Evolutionary conservation across 179 eudicot species (phyloP).

Genomic region (Vitellaria paradoxa): DNA sequence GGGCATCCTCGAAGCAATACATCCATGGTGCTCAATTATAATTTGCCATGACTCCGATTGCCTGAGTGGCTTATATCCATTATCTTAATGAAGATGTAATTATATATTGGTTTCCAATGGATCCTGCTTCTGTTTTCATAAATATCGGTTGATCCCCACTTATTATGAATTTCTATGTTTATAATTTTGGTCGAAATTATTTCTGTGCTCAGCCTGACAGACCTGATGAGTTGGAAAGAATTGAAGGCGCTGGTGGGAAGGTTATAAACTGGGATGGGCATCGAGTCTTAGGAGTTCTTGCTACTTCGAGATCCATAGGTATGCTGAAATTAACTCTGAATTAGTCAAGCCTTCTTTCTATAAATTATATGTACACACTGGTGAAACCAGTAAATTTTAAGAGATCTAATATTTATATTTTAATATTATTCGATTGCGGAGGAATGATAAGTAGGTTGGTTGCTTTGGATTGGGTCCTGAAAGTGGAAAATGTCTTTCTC

Average conservation of each 20-base stretch:
- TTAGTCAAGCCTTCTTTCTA: background rate
- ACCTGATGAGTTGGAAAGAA: conserved; percentile 73
- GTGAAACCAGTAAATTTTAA: background rate
- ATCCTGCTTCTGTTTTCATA: background rate
- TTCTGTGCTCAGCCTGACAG: conserved; percentile 62
- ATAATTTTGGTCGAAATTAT: background rate
- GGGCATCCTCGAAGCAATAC: too few species aligned
- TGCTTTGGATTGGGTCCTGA: background rate
- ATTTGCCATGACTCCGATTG: background rate
- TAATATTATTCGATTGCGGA: too few species aligned
- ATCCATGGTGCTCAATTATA: too few species aligned
- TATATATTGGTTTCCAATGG: background rate
- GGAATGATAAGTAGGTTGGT: background rate
- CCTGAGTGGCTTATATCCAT: too few species aligned
- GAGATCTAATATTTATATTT: background rate
- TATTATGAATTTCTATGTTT: background rate
- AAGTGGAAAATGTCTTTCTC: too few species aligned
- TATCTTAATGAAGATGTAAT: too few species aligned
- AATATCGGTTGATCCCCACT: background rate
- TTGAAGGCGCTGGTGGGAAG: conserved; percentile 70
- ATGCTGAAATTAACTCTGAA: conserved; percentile 5
- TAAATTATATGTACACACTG: background rate
- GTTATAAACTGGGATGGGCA: conserved; percentile 81
- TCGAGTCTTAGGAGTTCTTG: conserved; percentile 76
- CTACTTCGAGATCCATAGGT: conserved; percentile 89